phyloP scores from a whole-genome alignment of 2,329 filamentous ascomycete species.

The Geoglossum cookeanum region DNA sequence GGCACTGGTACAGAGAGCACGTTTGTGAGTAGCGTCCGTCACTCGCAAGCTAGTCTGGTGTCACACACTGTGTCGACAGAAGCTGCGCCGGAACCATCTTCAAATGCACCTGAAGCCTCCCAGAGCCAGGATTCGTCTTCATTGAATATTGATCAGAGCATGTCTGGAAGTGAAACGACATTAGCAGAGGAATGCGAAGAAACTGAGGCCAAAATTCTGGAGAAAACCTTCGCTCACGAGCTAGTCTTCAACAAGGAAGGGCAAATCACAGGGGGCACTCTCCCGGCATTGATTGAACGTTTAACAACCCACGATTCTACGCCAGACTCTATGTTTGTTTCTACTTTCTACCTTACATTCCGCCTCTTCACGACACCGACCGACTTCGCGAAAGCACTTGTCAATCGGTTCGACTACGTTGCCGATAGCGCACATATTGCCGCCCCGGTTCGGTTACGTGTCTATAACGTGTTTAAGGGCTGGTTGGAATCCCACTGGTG shows the following conservation, averaged over 20 bases:
- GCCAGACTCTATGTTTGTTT: constrained; percentile 78
- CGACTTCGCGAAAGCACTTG: constrained; percentile 62
- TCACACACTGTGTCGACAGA: constrained; percentile 75
- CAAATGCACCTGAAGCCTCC: constrained; percentile 22
- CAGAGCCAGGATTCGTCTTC: not conserved
- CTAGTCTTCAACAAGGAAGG: constrained; percentile 88
- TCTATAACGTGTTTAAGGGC: constrained; percentile 93
- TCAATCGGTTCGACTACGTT: constrained; percentile 84
- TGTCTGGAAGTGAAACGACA: constrained; percentile 40
- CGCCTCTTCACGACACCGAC: constrained; percentile 71
- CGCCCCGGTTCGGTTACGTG: constrained; percentile 64
- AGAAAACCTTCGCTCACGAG: constrained; percentile 81
- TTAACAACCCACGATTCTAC: constrained; percentile 85
- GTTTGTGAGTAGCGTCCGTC: constrained; percentile 50
- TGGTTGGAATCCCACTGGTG: constrained; percentile 97
- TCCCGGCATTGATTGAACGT: constrained; percentile 81
- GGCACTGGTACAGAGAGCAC: constrained; percentile 64
- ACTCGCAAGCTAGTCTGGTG: constrained; percentile 61
- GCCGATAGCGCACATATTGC: constrained; percentile 57
- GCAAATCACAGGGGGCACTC: constrained; percentile 78
- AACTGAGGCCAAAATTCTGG: constrained; percentile 65
- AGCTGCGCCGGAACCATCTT: constrained; percentile 56
- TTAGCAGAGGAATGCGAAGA: constrained; percentile 42
- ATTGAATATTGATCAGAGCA: constrained; percentile 33
- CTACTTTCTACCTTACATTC: constrained; percentile 92